Evolutionary conservation across 768 basidiomycete genomes (phyloP).

Genomic region (Boletus pseudo-olivaceus): DNA sequence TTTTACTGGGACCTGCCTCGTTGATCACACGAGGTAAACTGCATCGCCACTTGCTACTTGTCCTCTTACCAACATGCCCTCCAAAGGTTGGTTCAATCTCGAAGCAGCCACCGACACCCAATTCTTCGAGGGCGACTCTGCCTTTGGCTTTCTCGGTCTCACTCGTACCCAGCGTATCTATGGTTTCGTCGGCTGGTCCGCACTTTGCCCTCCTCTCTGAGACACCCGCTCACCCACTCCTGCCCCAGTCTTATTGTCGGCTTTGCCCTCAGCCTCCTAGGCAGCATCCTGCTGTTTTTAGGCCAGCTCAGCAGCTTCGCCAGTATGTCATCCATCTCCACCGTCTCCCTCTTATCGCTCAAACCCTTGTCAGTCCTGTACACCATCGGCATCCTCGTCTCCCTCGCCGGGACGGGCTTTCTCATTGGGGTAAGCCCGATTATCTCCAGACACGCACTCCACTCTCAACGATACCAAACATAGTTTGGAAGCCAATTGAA

Average conservation of each 20-base stretch:
- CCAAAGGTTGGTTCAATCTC: conserved; percentile 86
- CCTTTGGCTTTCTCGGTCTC: conserved; percentile 76
- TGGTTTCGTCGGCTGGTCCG: conserved; percentile 82
- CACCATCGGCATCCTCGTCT: conserved; percentile 75
- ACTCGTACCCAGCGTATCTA: conserved; percentile 80
- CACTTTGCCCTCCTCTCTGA: too few relatives aligned
- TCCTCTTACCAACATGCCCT: conserved; percentile 20
- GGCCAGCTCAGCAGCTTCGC: conserved; percentile 69
- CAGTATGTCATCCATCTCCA: conserved; percentile 42
- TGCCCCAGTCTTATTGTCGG: conserved; percentile 61
- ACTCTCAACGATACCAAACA: conserved; percentile 2
- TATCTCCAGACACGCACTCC: background rate
- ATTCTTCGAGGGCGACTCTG: conserved; percentile 87
- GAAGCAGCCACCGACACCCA: conserved; percentile 76
- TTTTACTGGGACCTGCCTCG: conserved; percentile 16
- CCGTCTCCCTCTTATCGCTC: background rate
- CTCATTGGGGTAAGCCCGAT: conserved; percentile 72
- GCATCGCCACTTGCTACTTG: conserved; percentile 10
- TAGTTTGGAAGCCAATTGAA: conserved; percentile 81
- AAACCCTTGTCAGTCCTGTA: conserved; percentile 61
- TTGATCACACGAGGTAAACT: conserved; percentile 24
- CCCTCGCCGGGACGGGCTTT: conserved; percentile 87
- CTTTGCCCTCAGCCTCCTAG: conserved; percentile 77
- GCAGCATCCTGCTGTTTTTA: conserved; percentile 72
- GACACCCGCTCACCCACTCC: background rate